Evolutionary conservation across 768 basidiomycete species (phyloP), one percentile per base, ranked within the genome.

Genomic region (Calocybe cyanea): DNA sequence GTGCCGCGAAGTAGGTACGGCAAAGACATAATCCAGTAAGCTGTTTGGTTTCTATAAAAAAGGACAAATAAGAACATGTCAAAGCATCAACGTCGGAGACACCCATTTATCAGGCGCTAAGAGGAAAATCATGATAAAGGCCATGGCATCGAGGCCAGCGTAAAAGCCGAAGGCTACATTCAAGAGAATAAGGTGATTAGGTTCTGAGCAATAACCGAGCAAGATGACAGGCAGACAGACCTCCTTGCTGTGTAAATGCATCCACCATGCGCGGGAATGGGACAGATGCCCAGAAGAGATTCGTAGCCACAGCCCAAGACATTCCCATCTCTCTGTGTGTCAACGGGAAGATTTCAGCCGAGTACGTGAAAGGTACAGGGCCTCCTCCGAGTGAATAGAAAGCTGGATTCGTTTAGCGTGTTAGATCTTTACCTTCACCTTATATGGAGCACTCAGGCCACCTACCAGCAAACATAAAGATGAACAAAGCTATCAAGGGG

Each of bases 261-360:
- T 57, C 52, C 2, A 80, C 55, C 39, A 85, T 64, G 20, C 76
- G 70, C 18, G 83, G 83, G 76, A 83, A 85, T 0, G 79, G 62
- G n/a, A 79, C 70, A 11, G 77, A 67, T 9, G 78, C 76, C 71
- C 73, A 77, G 62, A 74, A 71, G 28, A 78, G 48, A 52, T 66
- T 67, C 1, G 74, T 77, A 0, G 77, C 68, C 7, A 78, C 76
- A 20, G 78, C 78, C 73, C 76, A 80, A 0, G 73, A 69, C 72
- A 74, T 74, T 52, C 72, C 72, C 68, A 86, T 73, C 56, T 88
- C 87, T 56, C 89, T 72, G 49, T 87, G 78, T 23, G 84, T 83
- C 31, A 94, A 72, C 5, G 91, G 92, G 77, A 89, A 95, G 10
- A 87, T 91, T 63, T 94, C 92, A 2, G 92, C 92, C 3, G 89